Percentiles rank a stretch among this genome's conserved stretches.
phyloP scores from a whole-genome alignment of 345 rosid genomes.

The Orychophragmus violaceus region DNA sequence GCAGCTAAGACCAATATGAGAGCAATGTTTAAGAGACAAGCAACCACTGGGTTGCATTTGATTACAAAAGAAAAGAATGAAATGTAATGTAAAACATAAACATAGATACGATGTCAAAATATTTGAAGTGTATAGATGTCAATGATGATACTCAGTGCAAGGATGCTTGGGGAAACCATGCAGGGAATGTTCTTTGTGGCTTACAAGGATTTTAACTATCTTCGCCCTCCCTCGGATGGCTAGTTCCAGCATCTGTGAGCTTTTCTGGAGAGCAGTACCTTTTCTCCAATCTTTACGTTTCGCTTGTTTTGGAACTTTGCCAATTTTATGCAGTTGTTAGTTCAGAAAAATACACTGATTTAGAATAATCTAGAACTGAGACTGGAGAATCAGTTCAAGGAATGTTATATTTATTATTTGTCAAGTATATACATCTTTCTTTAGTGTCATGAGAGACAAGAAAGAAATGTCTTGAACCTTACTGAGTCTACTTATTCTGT shows the following conservation, averaged over 20 bases:
- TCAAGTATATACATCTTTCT: conserved; percentile 12
- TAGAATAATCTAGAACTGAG: not conserved
- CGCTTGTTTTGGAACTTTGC: not conserved
- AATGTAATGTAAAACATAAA: conserved; percentile 16
- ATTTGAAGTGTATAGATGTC: conserved; percentile 10
- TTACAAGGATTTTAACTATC: not conserved
- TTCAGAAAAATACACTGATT: not conserved
- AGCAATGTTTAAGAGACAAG: conserved; percentile 5
- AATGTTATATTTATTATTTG: not conserved
- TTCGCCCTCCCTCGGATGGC: not conserved
- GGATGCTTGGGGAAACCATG: not conserved
- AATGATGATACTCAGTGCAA: not conserved
- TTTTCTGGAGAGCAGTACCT: not conserved
- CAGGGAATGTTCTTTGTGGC: not conserved
- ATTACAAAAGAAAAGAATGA: not conserved
- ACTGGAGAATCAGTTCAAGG: not conserved
- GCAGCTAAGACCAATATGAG: not conserved
- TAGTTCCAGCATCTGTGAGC: not conserved
- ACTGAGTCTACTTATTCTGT: not conserved
- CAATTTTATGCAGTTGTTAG: not conserved
- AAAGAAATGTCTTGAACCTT: conserved; percentile 18
- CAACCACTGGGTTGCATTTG: not conserved
- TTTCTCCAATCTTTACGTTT: not conserved
- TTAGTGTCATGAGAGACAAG: too few relatives aligned
- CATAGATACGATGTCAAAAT: conserved; percentile 8